Conservation (phyloP, 2,329 filamentous ascomycete species). For the Nemania abortiva region DNA sequence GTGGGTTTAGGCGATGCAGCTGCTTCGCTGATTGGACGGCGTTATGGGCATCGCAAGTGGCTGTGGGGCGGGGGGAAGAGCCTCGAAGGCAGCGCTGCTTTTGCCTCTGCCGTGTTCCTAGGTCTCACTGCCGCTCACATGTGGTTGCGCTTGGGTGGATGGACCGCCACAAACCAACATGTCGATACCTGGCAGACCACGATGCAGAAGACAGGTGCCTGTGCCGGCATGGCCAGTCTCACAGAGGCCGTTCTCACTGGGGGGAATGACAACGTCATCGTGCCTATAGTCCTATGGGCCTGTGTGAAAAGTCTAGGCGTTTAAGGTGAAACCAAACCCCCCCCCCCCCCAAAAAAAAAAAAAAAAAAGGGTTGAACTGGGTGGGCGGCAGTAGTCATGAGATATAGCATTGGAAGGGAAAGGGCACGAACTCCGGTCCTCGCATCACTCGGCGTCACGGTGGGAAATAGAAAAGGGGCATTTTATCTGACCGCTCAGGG, state of each 20-base stretch:
- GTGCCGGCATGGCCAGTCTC: conserved; percentile 84
- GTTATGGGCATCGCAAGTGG: conserved; percentile 91
- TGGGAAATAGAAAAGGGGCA: conserved; percentile 19
- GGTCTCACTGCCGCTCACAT: conserved; percentile 77
- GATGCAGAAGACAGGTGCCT: conserved; percentile 76
- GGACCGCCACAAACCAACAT: conserved; percentile 75
- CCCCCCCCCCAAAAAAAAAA: no score
- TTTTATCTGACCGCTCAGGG: conserved; percentile 23
- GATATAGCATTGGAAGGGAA: conserved; percentile 1
- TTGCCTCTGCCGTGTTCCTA: conserved; percentile 80
- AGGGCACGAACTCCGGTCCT: conserved; percentile 8
- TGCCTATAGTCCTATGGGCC: conserved; percentile 92
- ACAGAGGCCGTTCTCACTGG: conserved; percentile 96
- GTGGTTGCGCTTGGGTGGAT: conserved; percentile 84
- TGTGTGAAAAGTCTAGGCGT: conserved; percentile 82
- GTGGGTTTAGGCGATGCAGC: conserved; percentile 96
- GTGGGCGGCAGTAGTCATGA: conserved; percentile 8
- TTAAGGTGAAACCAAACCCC: no score
- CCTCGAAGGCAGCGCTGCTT: conserved; percentile 86
- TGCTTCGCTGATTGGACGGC: conserved; percentile 87
- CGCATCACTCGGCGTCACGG: conserved; percentile 40
- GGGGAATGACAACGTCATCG: conserved; percentile 98
- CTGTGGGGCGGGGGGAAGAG: conserved; percentile 97
- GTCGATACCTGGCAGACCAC: conserved; percentile 75
- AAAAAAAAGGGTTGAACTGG: not conserved